Evolutionary conservation across 495 filamentous ascomycete genomes (phyloP).

Genomic region (Podospora pseudoanserina): DNA sequence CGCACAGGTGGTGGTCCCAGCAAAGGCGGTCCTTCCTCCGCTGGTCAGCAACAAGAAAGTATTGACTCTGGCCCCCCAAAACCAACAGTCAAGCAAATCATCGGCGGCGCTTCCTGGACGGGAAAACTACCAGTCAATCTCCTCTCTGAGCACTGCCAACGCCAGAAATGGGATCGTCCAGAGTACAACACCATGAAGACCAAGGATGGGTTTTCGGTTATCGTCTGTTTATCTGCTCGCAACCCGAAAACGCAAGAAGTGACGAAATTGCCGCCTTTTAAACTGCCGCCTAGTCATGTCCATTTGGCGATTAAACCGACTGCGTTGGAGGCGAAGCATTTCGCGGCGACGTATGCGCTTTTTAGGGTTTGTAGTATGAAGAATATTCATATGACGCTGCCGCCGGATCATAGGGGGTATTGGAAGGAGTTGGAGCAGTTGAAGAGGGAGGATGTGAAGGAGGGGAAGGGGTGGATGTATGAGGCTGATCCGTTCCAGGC

Average conservation of each 20-base stretch:
- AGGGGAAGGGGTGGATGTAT: constrained; percentile 85
- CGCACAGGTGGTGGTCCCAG: constrained; percentile 39
- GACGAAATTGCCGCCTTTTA: constrained; percentile 71
- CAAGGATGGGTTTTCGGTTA: constrained; percentile 66
- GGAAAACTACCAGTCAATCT: constrained; percentile 93
- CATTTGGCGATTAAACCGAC: constrained; percentile 66
- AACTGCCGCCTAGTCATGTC: constrained; percentile 68
- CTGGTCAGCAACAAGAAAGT: constrained; percentile 4
- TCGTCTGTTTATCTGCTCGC: constrained; percentile 70
- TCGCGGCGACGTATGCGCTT: constrained; percentile 83
- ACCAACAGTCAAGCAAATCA: constrained; percentile 78
- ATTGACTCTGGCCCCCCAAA: constrained; percentile 55
- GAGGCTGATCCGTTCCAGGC: constrained; percentile 90
- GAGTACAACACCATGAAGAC: constrained; percentile 67
- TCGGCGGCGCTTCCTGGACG: constrained; percentile 95
- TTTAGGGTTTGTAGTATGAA: constrained; percentile 91
- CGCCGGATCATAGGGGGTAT: constrained; percentile 78
- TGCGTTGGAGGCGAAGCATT: constrained; percentile 85
- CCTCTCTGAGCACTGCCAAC: constrained; percentile 90
- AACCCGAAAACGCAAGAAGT: constrained; percentile 81
- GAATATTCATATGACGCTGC: constrained; percentile 89
- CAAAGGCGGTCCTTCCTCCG: constrained; percentile 6
- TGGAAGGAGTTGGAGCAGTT: constrained; percentile 86
- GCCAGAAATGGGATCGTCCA: constrained; percentile 90
- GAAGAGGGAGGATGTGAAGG: constrained; percentile 70